Evolutionary conservation across 441 rosid species (phyloP).

Genomic region (Cnidoscolus chayamansa): DNA sequence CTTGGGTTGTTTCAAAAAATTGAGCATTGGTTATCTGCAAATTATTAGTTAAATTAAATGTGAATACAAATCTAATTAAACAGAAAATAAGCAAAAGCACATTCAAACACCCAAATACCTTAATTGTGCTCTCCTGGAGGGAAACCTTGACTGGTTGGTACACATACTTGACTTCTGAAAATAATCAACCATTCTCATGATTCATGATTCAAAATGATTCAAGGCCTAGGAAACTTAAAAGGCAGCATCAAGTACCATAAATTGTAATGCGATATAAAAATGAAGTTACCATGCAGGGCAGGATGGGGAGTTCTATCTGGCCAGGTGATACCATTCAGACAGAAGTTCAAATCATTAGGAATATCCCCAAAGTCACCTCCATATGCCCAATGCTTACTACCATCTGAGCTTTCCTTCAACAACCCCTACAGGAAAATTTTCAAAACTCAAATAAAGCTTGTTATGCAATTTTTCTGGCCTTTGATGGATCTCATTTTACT

Average conservation of each 20-base stretch:
- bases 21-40: conserved; percentile 69
- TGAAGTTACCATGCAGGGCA: conserved; percentile 69
- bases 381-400: conserved; percentile 89
- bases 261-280: conserved; percentile 8
- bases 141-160: conserved; percentile 83
- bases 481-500: background rate
- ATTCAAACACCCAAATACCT: conserved; percentile 43
- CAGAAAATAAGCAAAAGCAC: conserved; percentile 22
- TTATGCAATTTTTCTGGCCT: background rate
- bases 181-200: conserved; percentile 27
- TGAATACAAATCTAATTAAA: conserved; percentile 18
- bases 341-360: conserved; percentile 93
- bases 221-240: conserved; percentile 1
- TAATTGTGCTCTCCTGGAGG: conserved; percentile 42
- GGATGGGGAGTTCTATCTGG: conserved; percentile 97
- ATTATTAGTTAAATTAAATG: conserved; percentile 23
- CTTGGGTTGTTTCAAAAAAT: conserved; percentile 68
- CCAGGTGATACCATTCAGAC: conserved; percentile 88
- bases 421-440: conserved; percentile 53
- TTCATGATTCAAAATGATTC: conserved; percentile 19
- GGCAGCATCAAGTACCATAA: background rate
- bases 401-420: conserved; percentile 63
- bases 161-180: conserved; percentile 85
- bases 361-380: conserved; percentile 97
- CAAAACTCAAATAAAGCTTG: conserved; percentile 4